phyloP scores from a whole-genome alignment of 768 basidiomycete species.

The Russula dissimulans region DNA sequence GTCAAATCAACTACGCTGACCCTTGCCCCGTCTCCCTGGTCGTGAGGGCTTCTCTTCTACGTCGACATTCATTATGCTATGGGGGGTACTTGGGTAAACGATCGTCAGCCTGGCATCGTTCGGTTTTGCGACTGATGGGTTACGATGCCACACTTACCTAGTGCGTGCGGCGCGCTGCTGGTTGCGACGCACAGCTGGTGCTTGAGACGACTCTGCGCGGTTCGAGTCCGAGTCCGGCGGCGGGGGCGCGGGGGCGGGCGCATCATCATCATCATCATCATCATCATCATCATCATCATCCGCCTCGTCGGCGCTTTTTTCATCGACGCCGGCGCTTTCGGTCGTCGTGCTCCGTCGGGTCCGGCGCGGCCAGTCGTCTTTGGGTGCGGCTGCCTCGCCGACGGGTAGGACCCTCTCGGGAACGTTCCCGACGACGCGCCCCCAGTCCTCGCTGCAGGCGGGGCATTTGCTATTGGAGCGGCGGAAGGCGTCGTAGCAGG shows the following conservation, averaged over 20 bases:
- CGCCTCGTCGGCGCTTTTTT: conserved; percentile 31
- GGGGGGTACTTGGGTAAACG: conserved; percentile 22
- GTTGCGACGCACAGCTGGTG: not conserved
- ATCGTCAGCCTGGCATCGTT: not conserved
- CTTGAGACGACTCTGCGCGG: conserved; percentile 1
- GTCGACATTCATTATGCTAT: conserved; percentile 36
- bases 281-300: conserved; percentile 27
- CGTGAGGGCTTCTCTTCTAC: conserved; percentile 31
- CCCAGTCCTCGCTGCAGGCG: conserved; percentile 52
- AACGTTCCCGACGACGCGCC: conserved; percentile 35
- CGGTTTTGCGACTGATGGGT: not conserved
- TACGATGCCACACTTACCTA: not conserved
- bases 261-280: not conserved
- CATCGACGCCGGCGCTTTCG: conserved; percentile 49
- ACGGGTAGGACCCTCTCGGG: conserved; percentile 35
- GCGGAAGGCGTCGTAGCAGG: conserved; percentile 51
- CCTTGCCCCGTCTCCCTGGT: conserved; percentile 21
- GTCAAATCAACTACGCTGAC: conserved; percentile 7
- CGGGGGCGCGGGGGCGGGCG: not conserved
- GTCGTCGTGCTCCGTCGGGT: conserved; percentile 6
- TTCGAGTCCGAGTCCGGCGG: not conserved
- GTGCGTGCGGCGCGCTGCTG: conserved; percentile 1
- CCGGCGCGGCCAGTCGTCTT: conserved; percentile 17
- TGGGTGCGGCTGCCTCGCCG: conserved; percentile 42
- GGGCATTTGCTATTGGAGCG: conserved; percentile 42